Evolutionary conservation across 129 eudicot species (phyloP), one percentile per base, ranked within the genome.

Genomic region (Tanacetum coccineum): DNA sequence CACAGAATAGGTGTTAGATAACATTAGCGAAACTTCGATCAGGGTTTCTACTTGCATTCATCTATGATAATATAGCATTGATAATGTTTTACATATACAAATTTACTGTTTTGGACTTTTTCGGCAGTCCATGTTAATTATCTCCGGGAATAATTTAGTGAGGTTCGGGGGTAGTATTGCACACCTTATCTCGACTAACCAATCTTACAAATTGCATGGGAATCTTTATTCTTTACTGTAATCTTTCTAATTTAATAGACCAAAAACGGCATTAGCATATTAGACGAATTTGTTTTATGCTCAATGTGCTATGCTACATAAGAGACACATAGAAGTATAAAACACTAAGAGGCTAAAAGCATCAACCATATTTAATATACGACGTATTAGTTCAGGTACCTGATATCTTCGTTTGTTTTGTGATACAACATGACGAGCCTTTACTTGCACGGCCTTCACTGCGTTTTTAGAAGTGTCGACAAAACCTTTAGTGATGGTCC

Each of bases 391-490:
- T 55, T 19, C 39, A 20, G 25, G 25, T 66, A 88, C 98, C 98
- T 86, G 96, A 77, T 88, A 93, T 86, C 98, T 89, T 86, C 98
- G 70, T 74, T 93, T 93, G 64, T 93, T 93, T 79, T 93, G 98
- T 52, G 98, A 93, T 47, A 93, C 98, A 75, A 77, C 98, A 80
- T 86, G 98, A 3, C 98, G 96, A 67, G 98, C 98, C 80, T 82
- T 93, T 50, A 88, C 95, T 75, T 80, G 87, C 64, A 93, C 98
- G 70, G 87, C 98, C 81, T 83, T 93, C 70, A 84, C 98, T 62
- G 98, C 98, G 75, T 75, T 93, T 78, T 86, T 93, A 63, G 98
- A 93, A 32, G 96, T 76, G 78, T 93, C 98, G 60, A 88, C 96
- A 72, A 93, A 74, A 46, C 98, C 96, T 86, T 84, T 93, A 0